Percentiles rank a stretch among this genome's conserved stretches.
phyloP scores from a whole-genome alignment of 768 basidiomycete species.

The Rhodotorula babjevae region DNA sequence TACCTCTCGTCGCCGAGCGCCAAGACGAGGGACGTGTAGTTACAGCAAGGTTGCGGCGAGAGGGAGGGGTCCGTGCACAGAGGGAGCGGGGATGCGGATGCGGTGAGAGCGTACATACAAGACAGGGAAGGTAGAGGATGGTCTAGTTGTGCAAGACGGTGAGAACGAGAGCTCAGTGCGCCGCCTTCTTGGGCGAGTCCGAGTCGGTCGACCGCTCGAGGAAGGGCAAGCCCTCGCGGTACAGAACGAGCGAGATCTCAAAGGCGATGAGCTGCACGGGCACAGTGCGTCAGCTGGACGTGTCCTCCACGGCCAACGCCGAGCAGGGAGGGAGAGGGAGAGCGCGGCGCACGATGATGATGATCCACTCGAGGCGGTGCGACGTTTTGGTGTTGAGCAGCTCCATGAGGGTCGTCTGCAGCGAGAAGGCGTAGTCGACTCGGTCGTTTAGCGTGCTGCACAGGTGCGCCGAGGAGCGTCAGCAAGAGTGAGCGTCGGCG shows the following conservation, averaged over 20 bases:
- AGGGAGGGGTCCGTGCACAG: too few relatives aligned
- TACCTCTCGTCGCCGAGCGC: too few relatives aligned
- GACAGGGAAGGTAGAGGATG: neutral
- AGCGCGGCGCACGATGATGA: slow-evolving; percentile 82
- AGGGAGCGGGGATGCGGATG: too few relatives aligned
- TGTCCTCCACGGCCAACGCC: neutral
- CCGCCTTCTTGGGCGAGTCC: neutral
- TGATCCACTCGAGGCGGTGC: slow-evolving; percentile 91
- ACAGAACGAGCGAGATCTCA: slow-evolving; percentile 38
- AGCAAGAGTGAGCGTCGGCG: neutral
- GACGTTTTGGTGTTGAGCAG: slow-evolving; percentile 86
- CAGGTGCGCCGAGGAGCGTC: neutral
- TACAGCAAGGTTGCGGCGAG: too few relatives aligned
- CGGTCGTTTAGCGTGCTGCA: slow-evolving; percentile 27
- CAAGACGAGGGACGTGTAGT: too few relatives aligned
- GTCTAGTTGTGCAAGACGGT: neutral
- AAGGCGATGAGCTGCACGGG: slow-evolving; percentile 34
- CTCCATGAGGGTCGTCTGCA: slow-evolving; percentile 83
- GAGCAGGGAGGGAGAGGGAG: neutral
- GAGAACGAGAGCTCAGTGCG: neutral
- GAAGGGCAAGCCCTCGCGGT: slow-evolving; percentile 34
- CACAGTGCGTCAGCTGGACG: neutral
- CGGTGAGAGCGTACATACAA: neutral
- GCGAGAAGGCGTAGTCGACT: slow-evolving; percentile 54
- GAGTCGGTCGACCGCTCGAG: neutral